Evolutionary conservation across 2,329 filamentous ascomycete genomes (phyloP), one percentile per base, ranked within the genome.

Genomic region (Nemania diffusa): DNA sequence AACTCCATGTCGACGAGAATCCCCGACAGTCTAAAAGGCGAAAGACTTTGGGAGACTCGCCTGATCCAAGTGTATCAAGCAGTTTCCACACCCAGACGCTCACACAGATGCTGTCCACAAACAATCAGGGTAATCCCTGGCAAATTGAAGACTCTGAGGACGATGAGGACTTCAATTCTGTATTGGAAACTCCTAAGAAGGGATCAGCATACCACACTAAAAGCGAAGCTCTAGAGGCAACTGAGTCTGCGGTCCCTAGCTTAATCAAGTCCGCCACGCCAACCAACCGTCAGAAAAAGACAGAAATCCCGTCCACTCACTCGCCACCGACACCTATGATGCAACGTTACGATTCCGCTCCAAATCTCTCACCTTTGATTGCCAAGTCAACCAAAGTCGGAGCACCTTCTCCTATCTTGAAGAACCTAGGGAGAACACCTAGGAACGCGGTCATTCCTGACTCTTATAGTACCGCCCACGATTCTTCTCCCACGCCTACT

Each of bases 31-130:
- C 66, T 15, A 78, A 78, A 68, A 72, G 76, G 53, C 75, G 77
- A 15, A 78, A 73, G 70, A 78, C 77, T 26, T 60, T 76, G 22
- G 75, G 76, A 40, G 75, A 78, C 60, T 51, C 58, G 7, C 74
- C 75, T 9, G 66, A 44, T 20, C 58, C 64, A 11, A 69, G 53
- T 26, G 62, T 65, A 17, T 73, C 75, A 20, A 75, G 73, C 60
- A 78, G 71, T 67, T 76, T 76, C 57, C 76, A 78, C 37, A 78
- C 77, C 1, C 77, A 78, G 63, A 78, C 77, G 3, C 46, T 68
- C 26, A 68, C 66, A 22, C 66, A 68, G 58, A 68, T 68, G 66
- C 15, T 68, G 11, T 67, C 74, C 17, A 66, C 50, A 9, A 65
- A 67, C 29, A 67, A 70, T 3, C 65, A 71, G 17, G 56, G 71